A percentile compares a stretch with the other conserved stretches of the same genome.
Conservation (phyloP, 129 eudicot genomes). For the Heracleum sosnowskyi region DNA sequence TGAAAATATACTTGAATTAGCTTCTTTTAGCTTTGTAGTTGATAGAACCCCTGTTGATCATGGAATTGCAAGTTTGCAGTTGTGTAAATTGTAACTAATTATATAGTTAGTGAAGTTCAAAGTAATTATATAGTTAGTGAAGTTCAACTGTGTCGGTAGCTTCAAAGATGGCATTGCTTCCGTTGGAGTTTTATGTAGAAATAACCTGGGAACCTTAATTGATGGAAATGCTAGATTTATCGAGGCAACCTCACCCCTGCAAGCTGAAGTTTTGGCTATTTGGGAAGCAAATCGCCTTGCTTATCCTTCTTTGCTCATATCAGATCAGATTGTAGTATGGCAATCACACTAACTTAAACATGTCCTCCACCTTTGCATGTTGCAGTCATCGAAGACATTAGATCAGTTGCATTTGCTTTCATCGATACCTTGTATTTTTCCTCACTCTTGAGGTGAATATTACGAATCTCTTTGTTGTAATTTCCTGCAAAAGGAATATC, state of each 20-base stretch:
- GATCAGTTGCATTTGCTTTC: too few relatives aligned
- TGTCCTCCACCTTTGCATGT: too few relatives aligned
- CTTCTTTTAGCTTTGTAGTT: not conserved
- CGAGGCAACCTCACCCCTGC: not conserved
- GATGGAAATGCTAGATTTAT: not conserved
- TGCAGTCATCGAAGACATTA: too few relatives aligned
- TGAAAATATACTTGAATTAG: not conserved
- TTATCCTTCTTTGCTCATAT: not conserved
- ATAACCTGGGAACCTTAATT: not conserved
- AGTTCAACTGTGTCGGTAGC: not conserved
- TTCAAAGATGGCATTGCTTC: not conserved
- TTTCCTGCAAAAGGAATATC: too few relatives aligned
- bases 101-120: not conserved
- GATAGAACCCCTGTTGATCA: not conserved
- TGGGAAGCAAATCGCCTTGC: not conserved
- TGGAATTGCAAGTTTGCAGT: not conserved
- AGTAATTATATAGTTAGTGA: not conserved
- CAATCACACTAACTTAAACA: not conserved
- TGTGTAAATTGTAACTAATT: not conserved
- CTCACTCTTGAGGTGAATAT: not conserved
- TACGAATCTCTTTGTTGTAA: too few relatives aligned
- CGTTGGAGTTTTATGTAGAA: not conserved
- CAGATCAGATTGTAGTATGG: too few relatives aligned
- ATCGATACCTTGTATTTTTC: not conserved
- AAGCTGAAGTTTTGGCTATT: too few relatives aligned